Base-by-base conservation (phyloP, 306 rosid genomes). In the Vigna reflexopilosa region DNA sequence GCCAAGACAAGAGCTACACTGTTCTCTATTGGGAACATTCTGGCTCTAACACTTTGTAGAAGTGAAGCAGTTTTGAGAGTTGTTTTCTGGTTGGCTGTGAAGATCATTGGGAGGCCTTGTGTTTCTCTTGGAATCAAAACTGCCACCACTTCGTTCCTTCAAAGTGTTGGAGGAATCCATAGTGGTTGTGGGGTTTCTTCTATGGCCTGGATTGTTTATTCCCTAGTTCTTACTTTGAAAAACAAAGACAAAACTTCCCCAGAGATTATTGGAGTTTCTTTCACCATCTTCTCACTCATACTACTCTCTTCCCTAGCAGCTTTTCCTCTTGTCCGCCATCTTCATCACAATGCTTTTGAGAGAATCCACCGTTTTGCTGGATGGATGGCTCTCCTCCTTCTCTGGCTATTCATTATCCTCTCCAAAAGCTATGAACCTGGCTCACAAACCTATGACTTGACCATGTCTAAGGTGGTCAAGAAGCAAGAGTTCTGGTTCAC, bases 131-230 rank as follows among this genome's bases (percentile, higher is more conserved):
- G 61, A 65, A 58, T 87, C 75, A 91, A 87, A 80, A 89, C 87
- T 49, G 75, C 86, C 10, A 69, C 72, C 6, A 89, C 97, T 44
- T 86, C 93, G n/a, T 80, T 91, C 56, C 92, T 91, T 68, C 97
- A 91, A 83, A 85, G 90, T 30, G 45, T 91, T 36, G 93, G 97
- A 28, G 91, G 96, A 77, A 85, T 91, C 50, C 96, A 91, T n/a
- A 91, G 97, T 64, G 84, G 93, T 2, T 91, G 90, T 61, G 97
- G 92, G 2, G 80, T 91, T 78, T 91, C 91, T n/a, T 75, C 93
- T 6, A 87, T 89, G 72, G 91, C 88, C 1, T 91, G 97, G 97
- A 88, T 91, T 3, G 69, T 83, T 4, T 89, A 87, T 76, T 83
- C 92, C 2, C 58, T 89, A 10, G 73, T 86, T 8, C 86, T 83